Percentiles rank a stretch among this genome's conserved stretches.
Evolutionary conservation across 179 eudicot genomes (phyloP).

Genomic region (Pouteria campechiana): DNA sequence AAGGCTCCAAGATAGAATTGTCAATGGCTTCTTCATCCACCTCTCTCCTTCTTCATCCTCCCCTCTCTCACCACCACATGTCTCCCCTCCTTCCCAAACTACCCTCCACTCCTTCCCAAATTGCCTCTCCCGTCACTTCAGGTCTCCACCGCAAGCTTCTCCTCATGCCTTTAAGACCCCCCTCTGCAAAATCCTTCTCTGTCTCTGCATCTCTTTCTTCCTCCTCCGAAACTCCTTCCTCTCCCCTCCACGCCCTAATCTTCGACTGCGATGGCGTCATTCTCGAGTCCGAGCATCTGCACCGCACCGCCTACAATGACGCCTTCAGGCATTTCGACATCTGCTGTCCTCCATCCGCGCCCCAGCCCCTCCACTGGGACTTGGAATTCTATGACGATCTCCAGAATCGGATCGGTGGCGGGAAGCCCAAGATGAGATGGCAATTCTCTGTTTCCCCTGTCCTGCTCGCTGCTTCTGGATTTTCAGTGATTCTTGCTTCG

Average conservation of each 20-base stretch:
- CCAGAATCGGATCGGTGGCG: conserved; percentile 91
- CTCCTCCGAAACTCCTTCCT: conserved; percentile 7
- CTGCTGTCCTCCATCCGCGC: conserved; percentile 35
- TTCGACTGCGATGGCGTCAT: conserved; percentile 98
- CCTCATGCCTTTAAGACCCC: neutral
- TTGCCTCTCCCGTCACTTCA: conserved; percentile 5
- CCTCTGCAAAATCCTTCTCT: conserved; percentile 2
- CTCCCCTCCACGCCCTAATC: conserved; percentile 49
- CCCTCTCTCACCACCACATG: neutral
- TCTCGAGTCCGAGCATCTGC: conserved; percentile 82
- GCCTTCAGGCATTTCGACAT: conserved; percentile 76
- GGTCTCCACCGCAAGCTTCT: conserved; percentile 1
- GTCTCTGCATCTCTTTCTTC: conserved; percentile 4
- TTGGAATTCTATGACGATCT: conserved; percentile 66
- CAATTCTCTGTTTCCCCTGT: conserved; percentile 2
- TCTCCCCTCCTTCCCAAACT: conserved; percentile 4
- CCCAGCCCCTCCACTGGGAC: conserved; percentile 54
- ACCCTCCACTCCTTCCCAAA: conserved; percentile 1
- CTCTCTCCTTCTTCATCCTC: conserved; percentile 8
- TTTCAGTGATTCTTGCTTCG: neutral
- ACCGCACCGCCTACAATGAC: conserved; percentile 88
- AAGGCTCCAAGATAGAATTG: neutral
- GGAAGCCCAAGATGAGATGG: conserved; percentile 98
- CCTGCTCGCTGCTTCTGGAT: neutral
- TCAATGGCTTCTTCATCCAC: conserved; percentile 6